Conservation (phyloP, 371 early-diverging fungal species). For the Mortierella sp. region DNA sequence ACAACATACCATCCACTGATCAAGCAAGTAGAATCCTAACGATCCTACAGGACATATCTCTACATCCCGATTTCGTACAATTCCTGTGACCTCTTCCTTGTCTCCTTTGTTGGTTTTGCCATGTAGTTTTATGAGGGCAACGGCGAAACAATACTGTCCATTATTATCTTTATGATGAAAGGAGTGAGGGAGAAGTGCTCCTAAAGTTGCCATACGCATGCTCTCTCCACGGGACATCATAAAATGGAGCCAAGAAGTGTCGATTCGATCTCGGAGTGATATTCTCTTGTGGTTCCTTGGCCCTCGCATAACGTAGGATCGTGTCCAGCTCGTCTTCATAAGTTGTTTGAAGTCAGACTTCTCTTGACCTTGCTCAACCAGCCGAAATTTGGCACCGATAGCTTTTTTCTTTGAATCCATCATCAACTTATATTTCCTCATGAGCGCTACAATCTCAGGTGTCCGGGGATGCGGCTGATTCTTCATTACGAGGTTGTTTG, state of each 20-base stretch:
- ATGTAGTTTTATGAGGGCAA: constrained; percentile 22
- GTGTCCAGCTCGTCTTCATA: too few relatives aligned
- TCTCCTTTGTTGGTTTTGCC: constrained; percentile 24
- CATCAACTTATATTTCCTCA: too few relatives aligned
- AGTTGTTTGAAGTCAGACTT: too few relatives aligned
- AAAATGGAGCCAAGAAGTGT: constrained; percentile 22
- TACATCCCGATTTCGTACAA: constrained; percentile 11
- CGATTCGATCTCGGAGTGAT: constrained; percentile 18
- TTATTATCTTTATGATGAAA: background rate
- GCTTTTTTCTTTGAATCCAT: too few relatives aligned
- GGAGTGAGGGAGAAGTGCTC: constrained; percentile 3
- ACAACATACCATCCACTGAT: constrained; percentile 9
- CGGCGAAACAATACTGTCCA: constrained; percentile 21
- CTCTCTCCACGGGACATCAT: constrained; percentile 33
- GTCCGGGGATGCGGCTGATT: too few relatives aligned
- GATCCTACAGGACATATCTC: constrained; percentile 21
- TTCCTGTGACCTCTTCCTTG: constrained; percentile 10
- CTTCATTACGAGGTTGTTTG: too few relatives aligned
- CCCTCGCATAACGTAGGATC: too few relatives aligned
- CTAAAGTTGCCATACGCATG: constrained; percentile 10
- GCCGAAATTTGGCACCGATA: too few relatives aligned
- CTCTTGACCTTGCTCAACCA: too few relatives aligned
- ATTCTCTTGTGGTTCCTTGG: too few relatives aligned
- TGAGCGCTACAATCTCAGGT: too few relatives aligned
- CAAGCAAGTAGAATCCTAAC: constrained; percentile 16